A percentile compares a stretch with the other conserved stretches of the same genome.
Evolutionary conservation across 352 stramenopile species (phyloP).

Genomic region (Globisporangium radiosum): DNA sequence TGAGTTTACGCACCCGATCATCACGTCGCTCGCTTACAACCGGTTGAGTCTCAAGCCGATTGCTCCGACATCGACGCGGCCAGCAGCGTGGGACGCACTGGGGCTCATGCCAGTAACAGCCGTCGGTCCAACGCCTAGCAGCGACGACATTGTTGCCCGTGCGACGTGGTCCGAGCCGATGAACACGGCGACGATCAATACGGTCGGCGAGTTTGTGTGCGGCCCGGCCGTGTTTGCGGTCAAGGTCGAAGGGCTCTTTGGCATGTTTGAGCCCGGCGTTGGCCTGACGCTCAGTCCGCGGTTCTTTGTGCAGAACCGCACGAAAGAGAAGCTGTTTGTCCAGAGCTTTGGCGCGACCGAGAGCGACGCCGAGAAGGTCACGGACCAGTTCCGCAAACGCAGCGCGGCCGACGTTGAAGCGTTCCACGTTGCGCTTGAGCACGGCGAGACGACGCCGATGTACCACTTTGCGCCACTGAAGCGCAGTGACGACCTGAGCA

Average conservation of each 20-base stretch:
- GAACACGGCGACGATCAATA: conserved; percentile 85
- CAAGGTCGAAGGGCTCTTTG: conserved; percentile 79
- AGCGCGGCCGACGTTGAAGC: conserved; percentile 52
- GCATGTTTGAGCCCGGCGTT: conserved; percentile 68
- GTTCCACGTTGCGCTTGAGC: conserved; percentile 38
- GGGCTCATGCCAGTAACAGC: conserved; percentile 44
- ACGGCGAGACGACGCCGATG: conserved; percentile 58
- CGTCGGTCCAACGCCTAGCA: conserved; percentile 40
- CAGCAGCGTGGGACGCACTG: conserved; percentile 49
- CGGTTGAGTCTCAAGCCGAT: conserved; percentile 68
- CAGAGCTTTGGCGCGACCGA: conserved; percentile 66
- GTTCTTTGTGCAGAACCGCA: conserved; percentile 79
- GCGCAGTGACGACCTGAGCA: conserved; percentile 48
- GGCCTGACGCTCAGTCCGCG: conserved; percentile 73
- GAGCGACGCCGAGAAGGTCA: conserved; percentile 48
- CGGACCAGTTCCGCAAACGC: conserved; percentile 70
- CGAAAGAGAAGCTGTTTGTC: conserved; percentile 74
- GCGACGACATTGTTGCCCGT: conserved; percentile 56
- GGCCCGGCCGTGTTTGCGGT: conserved; percentile 70
- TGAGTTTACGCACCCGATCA: conserved; percentile 58
- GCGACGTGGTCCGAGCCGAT: conserved; percentile 73
- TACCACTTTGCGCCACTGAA: conserved; percentile 80
- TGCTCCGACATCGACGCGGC: conserved; percentile 34
- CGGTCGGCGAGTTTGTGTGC: conserved; percentile 67
- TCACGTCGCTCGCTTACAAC: conserved; percentile 49